Conservation (phyloP, 106 monocot species). For the Posidonia australis region DNA sequence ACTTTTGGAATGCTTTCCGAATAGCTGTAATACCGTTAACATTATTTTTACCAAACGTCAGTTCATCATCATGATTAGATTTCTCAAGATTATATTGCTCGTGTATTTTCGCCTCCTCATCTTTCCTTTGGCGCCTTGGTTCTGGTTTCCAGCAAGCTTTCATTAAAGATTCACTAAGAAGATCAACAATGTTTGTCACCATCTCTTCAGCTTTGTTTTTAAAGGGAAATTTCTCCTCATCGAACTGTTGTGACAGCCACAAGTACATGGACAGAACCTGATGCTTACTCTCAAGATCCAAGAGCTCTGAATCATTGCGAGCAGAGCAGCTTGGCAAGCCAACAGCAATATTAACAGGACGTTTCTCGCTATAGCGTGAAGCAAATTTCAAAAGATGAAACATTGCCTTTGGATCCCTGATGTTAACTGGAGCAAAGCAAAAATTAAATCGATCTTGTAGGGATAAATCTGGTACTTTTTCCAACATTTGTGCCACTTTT, state of each 20-base stretch:
- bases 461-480: conserved; percentile 63
- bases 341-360: conserved; percentile 66
- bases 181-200: conserved; percentile 65
- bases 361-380: conserved; percentile 52
- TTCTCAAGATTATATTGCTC: background rate
- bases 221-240: conserved; percentile 69
- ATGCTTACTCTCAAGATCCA: conserved; percentile 97
- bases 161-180: conserved; percentile 71
- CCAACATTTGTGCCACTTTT: conserved; percentile 92
- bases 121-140: conserved; percentile 35
- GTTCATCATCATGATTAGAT: conserved; percentile 32
- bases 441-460: conserved; percentile 85
- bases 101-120: background rate
- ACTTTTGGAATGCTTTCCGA: no score
- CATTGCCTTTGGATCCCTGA: conserved; percentile 97
- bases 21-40: no score
- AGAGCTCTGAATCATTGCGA: conserved; percentile 65
- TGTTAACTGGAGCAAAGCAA: conserved; percentile 89
- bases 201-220: conserved; percentile 61
- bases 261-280: conserved; percentile 92
- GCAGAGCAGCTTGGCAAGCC: conserved; percentile 83
- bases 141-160: conserved; percentile 79
- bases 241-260: conserved; percentile 90
- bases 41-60: background rate
- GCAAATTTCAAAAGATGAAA: conserved; percentile 81